Percentiles rank a stretch among this genome's conserved stretches.
These are phyloP conservation scores for Terfezia boudieri DNA, from an alignment of 495 filamentous ascomycete species.

Conservation along the genomic window DNA sequence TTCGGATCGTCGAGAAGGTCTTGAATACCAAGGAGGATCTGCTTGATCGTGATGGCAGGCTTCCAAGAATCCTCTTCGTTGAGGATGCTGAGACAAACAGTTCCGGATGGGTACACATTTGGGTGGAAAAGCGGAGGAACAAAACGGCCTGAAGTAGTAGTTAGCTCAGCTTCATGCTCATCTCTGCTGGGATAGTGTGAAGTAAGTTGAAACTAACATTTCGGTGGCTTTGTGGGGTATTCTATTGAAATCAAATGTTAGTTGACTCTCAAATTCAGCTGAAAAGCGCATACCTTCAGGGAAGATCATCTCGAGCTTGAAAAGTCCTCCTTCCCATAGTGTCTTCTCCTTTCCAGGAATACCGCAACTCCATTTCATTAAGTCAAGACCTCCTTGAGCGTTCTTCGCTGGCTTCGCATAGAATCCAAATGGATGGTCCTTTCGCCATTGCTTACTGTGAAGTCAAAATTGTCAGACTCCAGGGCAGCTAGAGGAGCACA, in stretches of 20 bases:
- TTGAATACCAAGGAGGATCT: slow-evolving; percentile 88
- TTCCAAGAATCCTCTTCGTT: slow-evolving; percentile 99
- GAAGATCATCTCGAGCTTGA: slow-evolving; percentile 81
- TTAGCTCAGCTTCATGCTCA: neutral
- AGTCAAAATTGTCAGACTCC: slow-evolving; percentile 4
- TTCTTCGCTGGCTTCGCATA: slow-evolving; percentile 73
- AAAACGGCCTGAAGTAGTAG: slow-evolving; percentile 58
- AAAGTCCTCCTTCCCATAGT: slow-evolving; percentile 86
- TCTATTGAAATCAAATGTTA: slow-evolving; percentile 32
- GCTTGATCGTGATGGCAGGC: slow-evolving; percentile 92
- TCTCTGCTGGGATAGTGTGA: neutral
- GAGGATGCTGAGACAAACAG: slow-evolving; percentile 88
- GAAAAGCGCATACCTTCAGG: slow-evolving; percentile 47
- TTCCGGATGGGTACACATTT: slow-evolving; percentile 96
- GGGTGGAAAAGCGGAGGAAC: slow-evolving; percentile 90
- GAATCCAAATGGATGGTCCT: slow-evolving; percentile 95
- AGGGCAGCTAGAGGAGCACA: neutral
- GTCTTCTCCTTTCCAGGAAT: slow-evolving; percentile 91
- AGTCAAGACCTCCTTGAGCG: slow-evolving; percentile 55
- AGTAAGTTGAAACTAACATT: slow-evolving; percentile 40
- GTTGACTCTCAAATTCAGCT: neutral
- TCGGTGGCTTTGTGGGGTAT: slow-evolving; percentile 95
- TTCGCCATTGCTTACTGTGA: slow-evolving; percentile 78
- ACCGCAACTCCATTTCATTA: slow-evolving; percentile 92
- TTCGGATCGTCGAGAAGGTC: slow-evolving; percentile 92